These are phyloP conservation scores for Trichaptum fuscoviolaceum DNA, from an alignment of 768 basidiomycete genomes.

Conservation along the genomic window DNA sequence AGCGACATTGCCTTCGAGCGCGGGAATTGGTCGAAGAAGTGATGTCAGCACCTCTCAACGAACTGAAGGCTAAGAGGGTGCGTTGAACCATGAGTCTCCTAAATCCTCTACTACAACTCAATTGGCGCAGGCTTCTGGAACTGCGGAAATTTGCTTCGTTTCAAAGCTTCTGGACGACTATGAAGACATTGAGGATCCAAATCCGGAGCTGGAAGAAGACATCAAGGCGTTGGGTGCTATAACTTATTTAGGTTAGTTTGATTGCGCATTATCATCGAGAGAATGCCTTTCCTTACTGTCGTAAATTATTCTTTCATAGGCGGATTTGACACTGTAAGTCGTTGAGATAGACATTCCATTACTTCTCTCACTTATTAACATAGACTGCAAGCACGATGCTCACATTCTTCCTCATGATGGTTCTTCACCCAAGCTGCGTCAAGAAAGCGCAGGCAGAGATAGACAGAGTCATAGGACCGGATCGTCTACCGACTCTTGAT, in stretches of 20 bases:
- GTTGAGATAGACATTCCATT: not conserved
- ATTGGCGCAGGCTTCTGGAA: not conserved
- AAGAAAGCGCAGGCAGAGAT: conserved; percentile 15
- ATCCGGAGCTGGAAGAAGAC: conserved; percentile 9
- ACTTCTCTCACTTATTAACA: not conserved
- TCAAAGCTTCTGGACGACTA: conserved; percentile 4
- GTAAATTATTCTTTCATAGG: conserved; percentile 2
- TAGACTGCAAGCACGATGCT: not conserved
- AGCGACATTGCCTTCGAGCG: conserved; percentile 15
- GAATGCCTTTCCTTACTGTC: not conserved
- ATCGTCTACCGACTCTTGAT: conserved; percentile 16
- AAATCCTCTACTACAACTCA: not conserved
- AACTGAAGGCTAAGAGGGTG: conserved; percentile 14
- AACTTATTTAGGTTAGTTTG: conserved; percentile 11
- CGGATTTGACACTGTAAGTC: not conserved
- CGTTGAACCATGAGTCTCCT: not conserved
- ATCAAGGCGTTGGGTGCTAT: conserved; percentile 14
- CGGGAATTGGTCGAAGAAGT: conserved; percentile 14
- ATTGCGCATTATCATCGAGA: not conserved
- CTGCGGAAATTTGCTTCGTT: conserved; percentile 8
- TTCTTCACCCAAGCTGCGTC: conserved; percentile 10
- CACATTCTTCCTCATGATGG: conserved; percentile 16
- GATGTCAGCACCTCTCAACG: conserved; percentile 18
- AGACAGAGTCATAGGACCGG: conserved; percentile 11
- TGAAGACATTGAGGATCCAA: not conserved